A percentile compares a stretch with the other conserved stretches of the same genome.
Conservation (phyloP, 225 moss, liverwort and hornwort species). For the Sphagnum tenellum region DNA sequence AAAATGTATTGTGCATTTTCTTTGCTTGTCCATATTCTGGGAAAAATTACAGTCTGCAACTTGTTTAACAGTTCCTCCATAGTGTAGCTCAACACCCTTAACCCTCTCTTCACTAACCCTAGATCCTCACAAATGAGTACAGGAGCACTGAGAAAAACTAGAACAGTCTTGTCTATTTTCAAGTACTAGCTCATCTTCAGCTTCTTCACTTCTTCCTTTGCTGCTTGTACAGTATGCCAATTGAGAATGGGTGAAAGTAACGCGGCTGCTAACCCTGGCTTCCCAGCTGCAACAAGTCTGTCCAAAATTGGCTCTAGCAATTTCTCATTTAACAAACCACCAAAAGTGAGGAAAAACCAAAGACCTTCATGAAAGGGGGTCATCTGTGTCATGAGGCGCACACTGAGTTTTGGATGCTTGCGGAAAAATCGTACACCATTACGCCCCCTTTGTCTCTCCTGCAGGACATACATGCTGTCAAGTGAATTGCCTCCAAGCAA, state of each 20-base stretch:
- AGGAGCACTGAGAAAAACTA: too few species aligned
- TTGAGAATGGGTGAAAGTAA: slow-evolving; percentile 64
- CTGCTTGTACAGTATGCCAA: slow-evolving; percentile 78
- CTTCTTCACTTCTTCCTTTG: slow-evolving; percentile 49
- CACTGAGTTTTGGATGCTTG: slow-evolving; percentile 66
- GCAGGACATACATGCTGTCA: slow-evolving; percentile 4
- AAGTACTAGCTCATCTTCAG: slow-evolving; percentile 16
- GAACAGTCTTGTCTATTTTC: too few species aligned
- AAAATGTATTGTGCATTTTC: too few species aligned
- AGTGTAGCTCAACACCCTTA: too few species aligned
- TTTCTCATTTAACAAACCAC: slow-evolving; percentile 54
- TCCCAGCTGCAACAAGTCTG: slow-evolving; percentile 29
- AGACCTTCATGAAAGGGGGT: slow-evolving; percentile 64
- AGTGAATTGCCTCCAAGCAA: too few species aligned
- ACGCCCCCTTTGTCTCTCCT: slow-evolving; percentile 79
- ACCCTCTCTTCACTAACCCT: too few species aligned
- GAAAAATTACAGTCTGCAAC: too few species aligned
- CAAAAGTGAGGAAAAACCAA: slow-evolving; percentile 71
- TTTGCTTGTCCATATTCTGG: too few species aligned
- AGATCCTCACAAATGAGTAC: too few species aligned
- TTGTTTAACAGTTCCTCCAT: too few species aligned
- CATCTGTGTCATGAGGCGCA: slow-evolving; percentile 76
- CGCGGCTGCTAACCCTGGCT: slow-evolving; percentile 51
- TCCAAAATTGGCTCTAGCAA: slow-evolving; percentile 45
- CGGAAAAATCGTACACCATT: slow-evolving; percentile 72